phyloP scores from a whole-genome alignment of 805 yeast species.

The Metschnikowia baotianmanensis region DNA sequence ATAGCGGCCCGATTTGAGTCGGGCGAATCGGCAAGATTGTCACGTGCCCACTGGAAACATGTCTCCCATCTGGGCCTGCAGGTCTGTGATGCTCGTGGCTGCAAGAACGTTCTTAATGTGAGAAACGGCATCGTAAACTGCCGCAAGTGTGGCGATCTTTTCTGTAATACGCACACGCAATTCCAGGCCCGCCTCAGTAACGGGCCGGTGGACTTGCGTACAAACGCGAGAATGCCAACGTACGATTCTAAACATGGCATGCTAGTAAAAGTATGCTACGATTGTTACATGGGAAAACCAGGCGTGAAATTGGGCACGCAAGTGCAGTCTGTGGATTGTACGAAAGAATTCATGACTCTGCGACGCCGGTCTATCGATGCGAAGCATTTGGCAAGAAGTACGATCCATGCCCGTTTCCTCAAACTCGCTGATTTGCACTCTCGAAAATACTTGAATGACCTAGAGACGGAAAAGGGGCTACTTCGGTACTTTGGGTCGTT shows the following conservation, averaged over 20 bases:
- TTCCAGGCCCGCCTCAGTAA: slow-evolving; percentile 50
- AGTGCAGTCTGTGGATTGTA: slow-evolving; percentile 39
- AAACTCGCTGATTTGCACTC: slow-evolving; percentile 38
- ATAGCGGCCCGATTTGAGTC: slow-evolving; percentile 8
- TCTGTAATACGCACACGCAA: slow-evolving; percentile 62
- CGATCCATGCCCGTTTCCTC: slow-evolving; percentile 57
- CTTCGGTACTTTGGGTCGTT: slow-evolving; percentile 2
- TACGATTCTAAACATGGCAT: slow-evolving; percentile 40
- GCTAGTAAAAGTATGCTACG: slow-evolving; percentile 69
- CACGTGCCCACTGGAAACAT: slow-evolving; percentile 58
- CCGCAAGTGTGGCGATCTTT: slow-evolving; percentile 71
- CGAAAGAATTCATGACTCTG: slow-evolving; percentile 36
- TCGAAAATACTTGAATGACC: not conserved
- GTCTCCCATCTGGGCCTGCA: slow-evolving; percentile 38
- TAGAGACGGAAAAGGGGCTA: not conserved
- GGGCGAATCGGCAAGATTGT: slow-evolving; percentile 23
- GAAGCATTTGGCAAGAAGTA: slow-evolving; percentile 50
- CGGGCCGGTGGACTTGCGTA: slow-evolving; percentile 46
- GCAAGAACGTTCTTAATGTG: slow-evolving; percentile 44
- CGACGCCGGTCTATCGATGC: slow-evolving; percentile 49
- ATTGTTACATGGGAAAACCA: slow-evolving; percentile 56
- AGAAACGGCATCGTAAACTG: slow-evolving; percentile 66
- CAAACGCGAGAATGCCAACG: slow-evolving; percentile 16
- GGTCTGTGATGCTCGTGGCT: slow-evolving; percentile 40
- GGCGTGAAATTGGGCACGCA: slow-evolving; percentile 51